Evolutionary conservation across 2,329 filamentous ascomycete genomes (phyloP).

Genomic region (Verticillium tricorpus): DNA sequence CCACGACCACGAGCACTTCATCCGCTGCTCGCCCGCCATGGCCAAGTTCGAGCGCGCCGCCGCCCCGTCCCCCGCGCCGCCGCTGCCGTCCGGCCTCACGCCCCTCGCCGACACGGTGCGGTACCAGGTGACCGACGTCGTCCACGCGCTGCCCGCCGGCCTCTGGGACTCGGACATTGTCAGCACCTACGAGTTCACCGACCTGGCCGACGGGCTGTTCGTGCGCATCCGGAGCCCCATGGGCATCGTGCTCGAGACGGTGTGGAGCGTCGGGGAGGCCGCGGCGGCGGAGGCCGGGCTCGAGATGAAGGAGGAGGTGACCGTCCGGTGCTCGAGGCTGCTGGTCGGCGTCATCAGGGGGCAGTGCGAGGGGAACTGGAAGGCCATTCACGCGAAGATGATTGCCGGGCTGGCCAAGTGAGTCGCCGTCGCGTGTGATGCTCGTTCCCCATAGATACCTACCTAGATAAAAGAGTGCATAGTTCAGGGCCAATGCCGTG

Average conservation of each 20-base stretch:
- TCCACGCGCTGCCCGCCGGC: slow-evolving; percentile 49
- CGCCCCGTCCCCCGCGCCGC: slow-evolving; percentile 19
- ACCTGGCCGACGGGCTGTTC: slow-evolving; percentile 45
- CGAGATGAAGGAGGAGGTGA: slow-evolving; percentile 44
- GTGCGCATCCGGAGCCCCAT: slow-evolving; percentile 47
- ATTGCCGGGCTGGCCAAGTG: not conserved
- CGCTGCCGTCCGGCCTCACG: slow-evolving; percentile 22
- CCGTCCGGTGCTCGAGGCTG: slow-evolving; percentile 46
- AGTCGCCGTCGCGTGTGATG: not conserved
- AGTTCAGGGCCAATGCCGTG: not conserved
- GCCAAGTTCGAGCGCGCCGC: slow-evolving; percentile 33
- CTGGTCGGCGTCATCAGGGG: slow-evolving; percentile 43
- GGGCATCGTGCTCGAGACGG: slow-evolving; percentile 47
- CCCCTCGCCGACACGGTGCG: slow-evolving; percentile 25
- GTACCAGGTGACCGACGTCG: slow-evolving; percentile 44
- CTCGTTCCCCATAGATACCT: not conserved
- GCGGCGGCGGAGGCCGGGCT: slow-evolving; percentile 19
- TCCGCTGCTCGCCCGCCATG: slow-evolving; percentile 49
- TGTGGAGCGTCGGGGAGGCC: slow-evolving; percentile 36
- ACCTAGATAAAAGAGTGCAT: too few relatives aligned
- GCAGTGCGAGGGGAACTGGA: slow-evolving; percentile 47
- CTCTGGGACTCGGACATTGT: slow-evolving; percentile 51
- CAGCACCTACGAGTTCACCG: slow-evolving; percentile 49
- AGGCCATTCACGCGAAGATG: slow-evolving; percentile 45
- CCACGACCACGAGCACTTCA: slow-evolving; percentile 47